A percentile compares a stretch with the other conserved stretches of the same genome.
Conservation (phyloP, 139 green algal genomes). For the Chlamydomonas asymmetrica region DNA sequence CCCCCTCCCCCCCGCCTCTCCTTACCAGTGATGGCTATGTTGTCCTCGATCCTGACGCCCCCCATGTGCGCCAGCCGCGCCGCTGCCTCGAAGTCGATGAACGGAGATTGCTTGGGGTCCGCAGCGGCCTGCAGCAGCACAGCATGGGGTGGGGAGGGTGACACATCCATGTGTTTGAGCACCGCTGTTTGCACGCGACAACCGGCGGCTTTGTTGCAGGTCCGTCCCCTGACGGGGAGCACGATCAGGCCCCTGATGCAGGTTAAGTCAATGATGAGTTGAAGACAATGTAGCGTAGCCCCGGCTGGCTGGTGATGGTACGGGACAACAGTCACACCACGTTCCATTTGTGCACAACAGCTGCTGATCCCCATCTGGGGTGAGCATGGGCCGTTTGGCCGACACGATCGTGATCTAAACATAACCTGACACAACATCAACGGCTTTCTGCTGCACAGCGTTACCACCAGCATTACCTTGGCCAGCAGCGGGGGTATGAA, state of each 20-base stretch:
- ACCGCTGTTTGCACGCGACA: too few species aligned
- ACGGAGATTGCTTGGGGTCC: constrained; percentile 11
- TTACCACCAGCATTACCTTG: not conserved
- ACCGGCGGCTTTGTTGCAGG: too few species aligned
- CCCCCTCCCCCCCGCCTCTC: too few species aligned
- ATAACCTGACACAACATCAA: not conserved
- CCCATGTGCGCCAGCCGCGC: constrained; percentile 19
- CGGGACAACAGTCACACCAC: not conserved
- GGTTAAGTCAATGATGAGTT: not conserved
- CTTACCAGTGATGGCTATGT: too few species aligned
- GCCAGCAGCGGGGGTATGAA: constrained; percentile 21
- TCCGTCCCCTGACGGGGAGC: too few species aligned
- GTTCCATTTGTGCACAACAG: not conserved
- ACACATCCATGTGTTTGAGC: not conserved
- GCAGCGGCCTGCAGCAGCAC: not conserved
- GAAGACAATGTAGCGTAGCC: not conserved
- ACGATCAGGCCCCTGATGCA: not conserved
- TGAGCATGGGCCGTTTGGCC: not conserved
- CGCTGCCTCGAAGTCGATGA: constrained; percentile 20
- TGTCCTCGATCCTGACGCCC: constrained; percentile 50
- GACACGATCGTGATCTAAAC: not conserved
- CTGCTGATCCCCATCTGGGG: not conserved
- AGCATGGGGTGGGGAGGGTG: not conserved
- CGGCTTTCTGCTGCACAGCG: not conserved
- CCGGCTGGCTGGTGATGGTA: not conserved